phyloP scores from a whole-genome alignment of 73 alveolate species.

The Paramecium caudatum region DNA sequence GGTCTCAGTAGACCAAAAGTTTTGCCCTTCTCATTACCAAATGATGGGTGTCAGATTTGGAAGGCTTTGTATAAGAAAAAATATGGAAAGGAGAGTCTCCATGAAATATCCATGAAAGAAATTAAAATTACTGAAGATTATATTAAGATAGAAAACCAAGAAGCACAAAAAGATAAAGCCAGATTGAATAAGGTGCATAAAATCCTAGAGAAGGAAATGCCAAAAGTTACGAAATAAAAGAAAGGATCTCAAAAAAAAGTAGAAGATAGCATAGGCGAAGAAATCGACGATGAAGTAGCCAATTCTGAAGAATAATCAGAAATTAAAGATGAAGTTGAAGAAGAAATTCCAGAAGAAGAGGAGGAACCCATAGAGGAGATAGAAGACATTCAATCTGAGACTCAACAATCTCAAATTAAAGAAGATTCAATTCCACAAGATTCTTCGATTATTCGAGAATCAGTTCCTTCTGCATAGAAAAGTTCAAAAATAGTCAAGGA shows the following conservation, averaged over 20 bases:
- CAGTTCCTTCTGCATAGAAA: conserved; percentile 17
- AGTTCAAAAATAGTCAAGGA: conserved; percentile 38
- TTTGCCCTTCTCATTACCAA: neutral
- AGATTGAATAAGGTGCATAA: neutral
- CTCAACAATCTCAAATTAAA: conserved; percentile 1
- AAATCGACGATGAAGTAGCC: neutral
- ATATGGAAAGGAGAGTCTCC: conserved; percentile 45
- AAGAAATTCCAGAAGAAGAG: conserved; percentile 35
- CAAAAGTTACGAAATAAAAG: neutral
- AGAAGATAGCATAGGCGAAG: conserved; percentile 13
- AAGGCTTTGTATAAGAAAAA: conserved; percentile 43
- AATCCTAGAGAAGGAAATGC: neutral
- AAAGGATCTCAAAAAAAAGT: neutral
- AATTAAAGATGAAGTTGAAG: conserved; percentile 19
- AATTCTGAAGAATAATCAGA: conserved; percentile 29
- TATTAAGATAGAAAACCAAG: conserved; percentile 8
- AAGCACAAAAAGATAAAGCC: conserved; percentile 16
- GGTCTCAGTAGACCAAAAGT: neutral
- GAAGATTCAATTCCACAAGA: conserved; percentile 28
- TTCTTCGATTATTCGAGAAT: conserved; percentile 12
- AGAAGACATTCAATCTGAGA: neutral
- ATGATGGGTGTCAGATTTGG: conserved; percentile 42
- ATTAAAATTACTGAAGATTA: conserved; percentile 47
- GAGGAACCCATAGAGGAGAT: conserved; percentile 1
- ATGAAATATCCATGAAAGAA: conserved; percentile 5